A percentile compares a stretch with the other conserved stretches of the same genome.
Evolutionary conservation across 2,329 filamentous ascomycete species (phyloP).

Genomic region (Aspergillus sp.): DNA sequence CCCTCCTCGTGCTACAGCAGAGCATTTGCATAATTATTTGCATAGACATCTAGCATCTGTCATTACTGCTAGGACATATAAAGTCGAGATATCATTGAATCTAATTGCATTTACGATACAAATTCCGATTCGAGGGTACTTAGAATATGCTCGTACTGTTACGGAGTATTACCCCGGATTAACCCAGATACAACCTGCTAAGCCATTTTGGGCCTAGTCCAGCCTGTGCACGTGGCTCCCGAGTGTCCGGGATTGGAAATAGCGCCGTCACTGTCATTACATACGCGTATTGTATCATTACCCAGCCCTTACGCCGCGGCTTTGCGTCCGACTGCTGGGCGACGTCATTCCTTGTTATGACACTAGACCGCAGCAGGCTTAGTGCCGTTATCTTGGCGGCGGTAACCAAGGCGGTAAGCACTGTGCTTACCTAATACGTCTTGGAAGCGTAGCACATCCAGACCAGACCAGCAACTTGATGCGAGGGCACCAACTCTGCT

Average conservation of each 20-base stretch:
- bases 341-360: conserved; percentile 8
- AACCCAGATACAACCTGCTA: conserved; percentile 9
- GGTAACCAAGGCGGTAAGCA: too few relatives aligned
- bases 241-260: conserved; percentile 3
- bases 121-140: too few relatives aligned
- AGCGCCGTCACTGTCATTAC: not conserved
- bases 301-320: not conserved
- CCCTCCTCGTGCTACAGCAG: not conserved
- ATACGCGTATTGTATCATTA: not conserved
- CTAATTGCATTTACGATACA: too few relatives aligned
- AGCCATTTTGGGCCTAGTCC: conserved; percentile 5
- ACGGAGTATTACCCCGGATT: conserved; percentile 13
- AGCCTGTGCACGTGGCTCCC: conserved; percentile 14
- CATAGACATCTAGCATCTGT: not conserved
- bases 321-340: not conserved
- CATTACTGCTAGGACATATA: not conserved
- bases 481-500: too few relatives aligned
- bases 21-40: conserved; percentile 1
- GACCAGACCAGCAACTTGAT: too few relatives aligned
- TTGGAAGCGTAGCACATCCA: too few relatives aligned
- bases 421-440: too few relatives aligned
- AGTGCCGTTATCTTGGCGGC: not conserved
- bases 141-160: not conserved
- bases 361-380: not conserved
- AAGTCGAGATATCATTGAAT: not conserved